These are phyloP conservation scores for Coprinellus micaceus DNA, from an alignment of 768 basidiomycete species.

Conservation along the genomic window DNA sequence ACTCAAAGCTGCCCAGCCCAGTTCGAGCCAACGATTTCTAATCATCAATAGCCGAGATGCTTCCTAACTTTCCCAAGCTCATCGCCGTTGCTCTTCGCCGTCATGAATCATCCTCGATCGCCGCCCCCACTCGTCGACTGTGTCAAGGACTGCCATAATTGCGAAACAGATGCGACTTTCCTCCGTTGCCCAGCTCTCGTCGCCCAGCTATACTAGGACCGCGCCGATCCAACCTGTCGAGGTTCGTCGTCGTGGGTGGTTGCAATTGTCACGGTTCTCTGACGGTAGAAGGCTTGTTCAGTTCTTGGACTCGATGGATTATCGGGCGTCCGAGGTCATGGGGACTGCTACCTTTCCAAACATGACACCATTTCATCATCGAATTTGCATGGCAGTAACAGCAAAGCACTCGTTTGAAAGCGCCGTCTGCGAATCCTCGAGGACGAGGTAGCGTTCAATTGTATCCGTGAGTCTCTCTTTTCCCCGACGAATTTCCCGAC, in stretches of 20 bases:
- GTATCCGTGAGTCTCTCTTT: background rate
- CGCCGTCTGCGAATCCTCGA: background rate
- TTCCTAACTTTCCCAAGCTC: too few species aligned
- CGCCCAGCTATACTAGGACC: background rate
- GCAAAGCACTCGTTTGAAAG: background rate
- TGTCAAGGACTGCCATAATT: too few species aligned
- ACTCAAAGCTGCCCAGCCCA: too few species aligned
- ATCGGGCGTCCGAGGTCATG: background rate
- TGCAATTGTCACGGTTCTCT: background rate
- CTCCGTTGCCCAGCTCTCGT: background rate
- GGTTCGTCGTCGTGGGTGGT: background rate
- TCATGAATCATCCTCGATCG: too few species aligned
- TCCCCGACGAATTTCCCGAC: background rate
- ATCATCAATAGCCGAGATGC: too few species aligned
- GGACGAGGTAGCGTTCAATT: background rate
- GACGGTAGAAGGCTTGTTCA: background rate
- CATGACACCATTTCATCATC: background rate
- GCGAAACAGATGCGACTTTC: constrained; percentile 5
- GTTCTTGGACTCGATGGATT: background rate
- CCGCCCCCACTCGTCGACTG: too few species aligned
- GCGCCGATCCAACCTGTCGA: background rate
- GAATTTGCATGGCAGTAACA: background rate
- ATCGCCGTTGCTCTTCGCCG: too few species aligned
- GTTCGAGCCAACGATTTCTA: too few species aligned
- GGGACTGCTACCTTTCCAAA: background rate